A percentile compares a stretch with the other conserved stretches of the same genome.
Conservation (phyloP, 768 basidiomycete genomes). For the Inosperma sp. region DNA sequence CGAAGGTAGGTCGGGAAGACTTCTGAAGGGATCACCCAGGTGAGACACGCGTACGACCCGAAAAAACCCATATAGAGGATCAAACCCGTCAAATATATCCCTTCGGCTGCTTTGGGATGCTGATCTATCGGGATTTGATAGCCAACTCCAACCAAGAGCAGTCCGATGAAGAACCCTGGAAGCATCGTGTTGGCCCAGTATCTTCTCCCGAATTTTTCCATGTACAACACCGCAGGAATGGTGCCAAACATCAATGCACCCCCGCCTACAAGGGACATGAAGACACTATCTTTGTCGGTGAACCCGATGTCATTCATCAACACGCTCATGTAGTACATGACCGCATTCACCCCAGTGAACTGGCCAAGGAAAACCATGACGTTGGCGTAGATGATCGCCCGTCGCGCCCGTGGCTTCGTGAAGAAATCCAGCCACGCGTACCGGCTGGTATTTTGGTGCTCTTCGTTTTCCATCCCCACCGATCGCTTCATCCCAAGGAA, state of each 20-base stretch:
- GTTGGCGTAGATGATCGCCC: slow-evolving; percentile 3
- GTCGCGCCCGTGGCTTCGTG: slow-evolving; percentile 5
- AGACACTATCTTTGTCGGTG: slow-evolving; percentile 5
- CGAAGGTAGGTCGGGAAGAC: slow-evolving; percentile 1
- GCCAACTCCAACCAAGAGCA: slow-evolving; percentile 2
- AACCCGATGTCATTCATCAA: slow-evolving; percentile 6
- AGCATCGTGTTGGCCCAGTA: slow-evolving; percentile 6
- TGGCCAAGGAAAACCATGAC: slow-evolving; percentile 3
- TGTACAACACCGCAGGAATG: slow-evolving; percentile 3
- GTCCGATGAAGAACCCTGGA: slow-evolving; percentile 6
- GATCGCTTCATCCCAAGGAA: slow-evolving; percentile 5
- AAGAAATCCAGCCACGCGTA: slow-evolving; percentile 1
- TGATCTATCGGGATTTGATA: slow-evolving; percentile 1
- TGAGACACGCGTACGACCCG: slow-evolving; percentile 6
- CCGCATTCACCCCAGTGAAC: slow-evolving; percentile 5
- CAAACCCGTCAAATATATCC: slow-evolving; percentile 1
- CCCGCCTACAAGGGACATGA: slow-evolving; percentile 4
- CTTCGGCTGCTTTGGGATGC: slow-evolving; percentile 1
- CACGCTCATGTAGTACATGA: slow-evolving; percentile 8
- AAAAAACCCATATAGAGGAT: slow-evolving; percentile 7
- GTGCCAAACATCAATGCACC: slow-evolving; percentile 5
- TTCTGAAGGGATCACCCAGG: slow-evolving; percentile 4
- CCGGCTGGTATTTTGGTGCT: not conserved
- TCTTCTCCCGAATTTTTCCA: slow-evolving; percentile 4
- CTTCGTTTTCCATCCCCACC: not conserved